Evolutionary conservation across 2,329 filamentous ascomycete genomes (phyloP).

Genomic region (Teratosphaeria nubilosa): DNA sequence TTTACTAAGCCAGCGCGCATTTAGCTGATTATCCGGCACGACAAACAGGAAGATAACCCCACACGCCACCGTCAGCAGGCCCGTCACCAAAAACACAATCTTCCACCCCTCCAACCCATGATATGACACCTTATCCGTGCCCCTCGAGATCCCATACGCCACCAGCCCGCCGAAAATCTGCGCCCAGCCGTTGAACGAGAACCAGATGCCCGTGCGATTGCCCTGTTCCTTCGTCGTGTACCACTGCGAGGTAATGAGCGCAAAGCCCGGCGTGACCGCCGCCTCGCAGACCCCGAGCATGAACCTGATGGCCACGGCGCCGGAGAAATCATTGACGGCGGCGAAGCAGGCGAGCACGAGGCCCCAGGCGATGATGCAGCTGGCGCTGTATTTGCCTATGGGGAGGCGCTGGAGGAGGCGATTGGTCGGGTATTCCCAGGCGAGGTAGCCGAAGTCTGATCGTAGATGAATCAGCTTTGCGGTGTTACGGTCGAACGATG

Average conservation of each 20-base stretch:
- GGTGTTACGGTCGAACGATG: neutral
- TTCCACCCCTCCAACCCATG: constrained; percentile 55
- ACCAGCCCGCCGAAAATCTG: constrained; percentile 52
- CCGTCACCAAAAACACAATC: constrained; percentile 42
- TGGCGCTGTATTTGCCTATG: constrained; percentile 55
- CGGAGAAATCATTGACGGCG: constrained; percentile 48
- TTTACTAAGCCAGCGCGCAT: constrained; percentile 52
- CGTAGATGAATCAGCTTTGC: neutral
- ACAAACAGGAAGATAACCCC: constrained; percentile 36
- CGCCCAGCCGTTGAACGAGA: constrained; percentile 55
- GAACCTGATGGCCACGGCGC: constrained; percentile 55
- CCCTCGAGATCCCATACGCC: constrained; percentile 53
- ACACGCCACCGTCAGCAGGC: constrained; percentile 31
- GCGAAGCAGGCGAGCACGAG: constrained; percentile 52
- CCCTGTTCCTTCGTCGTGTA: constrained; percentile 62
- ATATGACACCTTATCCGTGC: constrained; percentile 41
- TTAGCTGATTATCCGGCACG: constrained; percentile 51
- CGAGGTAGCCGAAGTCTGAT: constrained; percentile 38
- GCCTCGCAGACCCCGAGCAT: constrained; percentile 60
- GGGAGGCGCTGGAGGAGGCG: constrained; percentile 54
- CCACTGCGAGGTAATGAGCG: constrained; percentile 60
- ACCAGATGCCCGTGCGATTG: constrained; percentile 55
- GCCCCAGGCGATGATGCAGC: constrained; percentile 57
- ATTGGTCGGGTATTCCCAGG: constrained; percentile 55
- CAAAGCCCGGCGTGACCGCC: constrained; percentile 59